phyloP scores from a whole-genome alignment of 2,329 filamentous ascomycete genomes.

The Fusarium incarnatum region DNA sequence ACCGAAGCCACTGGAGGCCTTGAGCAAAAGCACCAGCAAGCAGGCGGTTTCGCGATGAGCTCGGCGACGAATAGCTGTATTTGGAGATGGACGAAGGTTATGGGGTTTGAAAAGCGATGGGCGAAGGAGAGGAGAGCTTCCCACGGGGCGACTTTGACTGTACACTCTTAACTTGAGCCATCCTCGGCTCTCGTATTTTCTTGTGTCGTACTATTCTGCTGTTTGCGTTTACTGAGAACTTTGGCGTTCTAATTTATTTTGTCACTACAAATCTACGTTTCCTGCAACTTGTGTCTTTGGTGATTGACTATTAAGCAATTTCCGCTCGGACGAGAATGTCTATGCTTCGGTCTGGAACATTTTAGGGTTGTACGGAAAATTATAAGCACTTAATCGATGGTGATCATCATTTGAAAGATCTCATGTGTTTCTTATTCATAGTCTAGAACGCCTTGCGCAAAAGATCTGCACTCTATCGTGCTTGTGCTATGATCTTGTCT shows the following conservation, averaged over 20 bases:
- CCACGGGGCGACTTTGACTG: conserved; percentile 38
- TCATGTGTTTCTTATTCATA: conserved; percentile 16
- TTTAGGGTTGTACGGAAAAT: neutral
- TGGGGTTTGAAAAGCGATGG: conserved; percentile 31
- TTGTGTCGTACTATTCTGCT: conserved; percentile 37
- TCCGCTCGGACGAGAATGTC: neutral
- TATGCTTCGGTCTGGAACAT: neutral
- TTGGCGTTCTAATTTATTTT: conserved; percentile 33
- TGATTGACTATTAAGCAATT: neutral
- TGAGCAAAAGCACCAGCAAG: neutral
- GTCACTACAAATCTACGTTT: conserved; percentile 10
- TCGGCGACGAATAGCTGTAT: conserved; percentile 1
- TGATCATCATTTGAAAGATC: conserved; percentile 2
- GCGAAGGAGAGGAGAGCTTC: conserved; percentile 19
- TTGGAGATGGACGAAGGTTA: conserved; percentile 9
- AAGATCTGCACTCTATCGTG: conserved; percentile 13
- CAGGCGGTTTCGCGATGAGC: neutral
- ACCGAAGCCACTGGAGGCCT: neutral
- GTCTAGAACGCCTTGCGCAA: conserved; percentile 34
- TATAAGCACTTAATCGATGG: neutral
- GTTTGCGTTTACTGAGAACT: conserved; percentile 37
- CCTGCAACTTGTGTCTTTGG: neutral
- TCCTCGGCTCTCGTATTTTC: conserved; percentile 38
- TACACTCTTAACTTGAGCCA: conserved; percentile 43
- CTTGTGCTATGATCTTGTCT: conserved; percentile 4